These are phyloP conservation scores for Xylaria multiplex DNA, from an alignment of 2,329 filamentous ascomycete genomes.

Conservation along the genomic window DNA sequence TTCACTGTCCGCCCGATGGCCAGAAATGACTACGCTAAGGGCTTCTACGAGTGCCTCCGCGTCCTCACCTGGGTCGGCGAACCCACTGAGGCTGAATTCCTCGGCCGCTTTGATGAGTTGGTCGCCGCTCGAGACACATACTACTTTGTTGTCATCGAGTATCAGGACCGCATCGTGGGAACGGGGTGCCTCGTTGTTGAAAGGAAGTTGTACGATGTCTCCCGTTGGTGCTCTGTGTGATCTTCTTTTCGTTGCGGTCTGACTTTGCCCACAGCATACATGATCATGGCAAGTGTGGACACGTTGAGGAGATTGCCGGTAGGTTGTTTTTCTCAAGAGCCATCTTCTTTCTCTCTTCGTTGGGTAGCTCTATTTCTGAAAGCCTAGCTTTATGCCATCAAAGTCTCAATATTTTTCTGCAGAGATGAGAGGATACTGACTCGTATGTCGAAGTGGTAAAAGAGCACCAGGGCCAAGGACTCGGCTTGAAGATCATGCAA, in stretches of 20 bases:
- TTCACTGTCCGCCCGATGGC: constrained; percentile 78
- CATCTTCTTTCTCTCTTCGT: background rate
- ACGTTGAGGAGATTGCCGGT: constrained; percentile 83
- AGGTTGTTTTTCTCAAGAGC: background rate
- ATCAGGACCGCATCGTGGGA: constrained; percentile 72
- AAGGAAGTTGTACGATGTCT: constrained; percentile 73
- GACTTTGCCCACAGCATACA: constrained; percentile 63
- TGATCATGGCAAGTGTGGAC: constrained; percentile 74
- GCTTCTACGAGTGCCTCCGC: constrained; percentile 79
- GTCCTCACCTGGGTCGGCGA: constrained; percentile 83
- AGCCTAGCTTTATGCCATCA: background rate
- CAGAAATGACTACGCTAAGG: constrained; percentile 72
- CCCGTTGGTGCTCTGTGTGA: background rate
- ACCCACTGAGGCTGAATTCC: constrained; percentile 61
- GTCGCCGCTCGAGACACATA: constrained; percentile 60
- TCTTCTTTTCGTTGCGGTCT: background rate
- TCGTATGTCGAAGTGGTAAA: constrained; percentile 64
- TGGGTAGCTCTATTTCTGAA: background rate
- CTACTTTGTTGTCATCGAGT: constrained; percentile 76
- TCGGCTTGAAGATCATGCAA: constrained; percentile 80
- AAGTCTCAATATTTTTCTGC: background rate
- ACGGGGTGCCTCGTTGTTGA: constrained; percentile 82
- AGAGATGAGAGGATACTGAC: constrained; percentile 13
- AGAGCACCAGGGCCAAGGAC: constrained; percentile 82
- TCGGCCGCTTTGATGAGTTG: constrained; percentile 71